phyloP scores from a whole-genome alignment of 805 yeast genomes.

The Ogataea naganishii region DNA sequence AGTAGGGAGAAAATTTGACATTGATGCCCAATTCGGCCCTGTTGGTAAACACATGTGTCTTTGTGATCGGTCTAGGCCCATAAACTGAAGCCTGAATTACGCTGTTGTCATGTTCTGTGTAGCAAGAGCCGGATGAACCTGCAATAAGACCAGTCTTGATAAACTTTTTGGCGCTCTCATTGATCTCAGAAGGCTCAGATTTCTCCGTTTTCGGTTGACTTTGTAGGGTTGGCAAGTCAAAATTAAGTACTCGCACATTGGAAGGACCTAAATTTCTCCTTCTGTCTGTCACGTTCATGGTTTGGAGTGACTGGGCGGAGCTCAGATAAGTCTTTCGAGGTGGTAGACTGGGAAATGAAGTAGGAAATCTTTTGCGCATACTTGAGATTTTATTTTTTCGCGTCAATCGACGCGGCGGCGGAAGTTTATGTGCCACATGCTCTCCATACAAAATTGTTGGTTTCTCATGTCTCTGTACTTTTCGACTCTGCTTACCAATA shows the following conservation, averaged over 20 bases:
- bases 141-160: conserved; percentile 56
- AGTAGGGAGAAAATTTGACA: conserved; percentile 39
- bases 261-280: conserved; percentile 82
- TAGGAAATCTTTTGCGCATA: too few species aligned
- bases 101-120: conserved; percentile 57
- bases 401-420: too few species aligned
- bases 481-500: too few species aligned
- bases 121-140: conserved; percentile 78
- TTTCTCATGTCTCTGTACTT: too few species aligned
- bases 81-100: conserved; percentile 63
- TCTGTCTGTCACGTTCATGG: conserved; percentile 51
- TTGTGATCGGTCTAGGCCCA: conserved; percentile 74
- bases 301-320: neutral
- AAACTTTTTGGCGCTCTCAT: too few species aligned
- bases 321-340: too few species aligned
- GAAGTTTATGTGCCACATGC: too few species aligned
- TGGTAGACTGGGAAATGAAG: too few species aligned
- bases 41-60: conserved; percentile 18
- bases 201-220: conserved; percentile 9
- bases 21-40: conserved; percentile 19
- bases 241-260: conserved; percentile 46
- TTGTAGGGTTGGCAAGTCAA: conserved; percentile 21
- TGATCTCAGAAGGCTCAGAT: too few species aligned
- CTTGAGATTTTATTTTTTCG: too few species aligned
- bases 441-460: too few species aligned